A percentile compares a stretch with the other conserved stretches of the same genome.
phyloP scores from a whole-genome alignment of 1,139 yeast species.

The Candida labiduridarum region DNA sequence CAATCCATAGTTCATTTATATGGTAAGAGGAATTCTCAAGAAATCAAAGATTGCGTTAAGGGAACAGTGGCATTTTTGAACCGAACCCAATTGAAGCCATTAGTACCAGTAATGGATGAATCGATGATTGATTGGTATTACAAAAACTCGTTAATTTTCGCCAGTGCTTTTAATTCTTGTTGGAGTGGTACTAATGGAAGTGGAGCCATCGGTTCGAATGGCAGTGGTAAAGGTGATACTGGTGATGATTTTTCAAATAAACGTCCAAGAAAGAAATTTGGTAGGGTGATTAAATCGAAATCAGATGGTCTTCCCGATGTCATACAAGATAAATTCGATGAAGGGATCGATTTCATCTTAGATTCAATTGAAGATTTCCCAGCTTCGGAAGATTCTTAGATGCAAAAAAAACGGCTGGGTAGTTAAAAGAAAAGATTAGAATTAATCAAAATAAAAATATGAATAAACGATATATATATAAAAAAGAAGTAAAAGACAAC shows the following conservation, averaged over 20 bases:
- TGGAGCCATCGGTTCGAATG: conserved; percentile 17
- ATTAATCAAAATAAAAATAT: conserved; percentile 2
- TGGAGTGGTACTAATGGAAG: conserved; percentile 58
- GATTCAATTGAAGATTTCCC: conserved; percentile 67
- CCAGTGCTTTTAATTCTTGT: conserved; percentile 72
- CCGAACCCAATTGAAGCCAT: conserved; percentile 65
- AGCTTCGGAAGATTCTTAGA: conserved; percentile 21
- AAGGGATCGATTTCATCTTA: conserved; percentile 78
- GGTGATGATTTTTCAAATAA: conserved; percentile 49
- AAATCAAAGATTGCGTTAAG: conserved; percentile 62
- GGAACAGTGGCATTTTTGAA: conserved; percentile 77
- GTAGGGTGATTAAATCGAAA: conserved; percentile 77
- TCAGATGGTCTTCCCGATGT: conserved; percentile 76
- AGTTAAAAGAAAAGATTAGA: neutral
- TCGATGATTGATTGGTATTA: conserved; percentile 90
- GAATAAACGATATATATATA: no score
- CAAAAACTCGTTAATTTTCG: conserved; percentile 80
- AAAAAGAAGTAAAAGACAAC: neutral
- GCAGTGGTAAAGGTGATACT: conserved; percentile 18
- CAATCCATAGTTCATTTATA: conserved; percentile 84
- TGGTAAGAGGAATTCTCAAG: conserved; percentile 70
- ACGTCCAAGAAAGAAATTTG: conserved; percentile 86
- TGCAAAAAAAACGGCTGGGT: neutral
- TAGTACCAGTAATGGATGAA: conserved; percentile 88
- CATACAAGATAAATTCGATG: conserved; percentile 80